A percentile compares a stretch with the other conserved stretches of the same genome.
These are phyloP conservation scores for Emmonsiellopsis sp. DNA, from an alignment of 2,329 filamentous ascomycete species.

Conservation along the genomic window DNA sequence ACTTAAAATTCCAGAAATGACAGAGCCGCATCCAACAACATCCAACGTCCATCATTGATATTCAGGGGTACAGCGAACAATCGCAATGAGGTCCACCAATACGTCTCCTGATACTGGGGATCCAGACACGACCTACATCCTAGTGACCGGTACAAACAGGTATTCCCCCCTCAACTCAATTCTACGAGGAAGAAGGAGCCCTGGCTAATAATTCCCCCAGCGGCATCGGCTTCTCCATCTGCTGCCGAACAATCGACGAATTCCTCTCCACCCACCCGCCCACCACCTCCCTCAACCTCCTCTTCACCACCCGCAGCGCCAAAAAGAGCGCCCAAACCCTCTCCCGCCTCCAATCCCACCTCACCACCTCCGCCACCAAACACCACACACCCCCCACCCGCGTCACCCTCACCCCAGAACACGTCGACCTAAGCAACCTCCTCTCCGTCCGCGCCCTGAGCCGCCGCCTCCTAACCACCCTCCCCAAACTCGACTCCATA, in stretches of 20 bases:
- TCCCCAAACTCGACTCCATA: constrained; percentile 67
- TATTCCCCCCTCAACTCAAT: constrained; percentile 29
- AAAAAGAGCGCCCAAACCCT: constrained; percentile 68
- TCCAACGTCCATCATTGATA: too few species aligned
- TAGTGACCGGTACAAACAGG: constrained; percentile 85
- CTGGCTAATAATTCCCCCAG: constrained; percentile 37
- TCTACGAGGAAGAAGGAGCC: not conserved
- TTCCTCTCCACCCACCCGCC: constrained; percentile 64
- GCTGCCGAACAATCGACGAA: constrained; percentile 78
- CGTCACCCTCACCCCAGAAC: constrained; percentile 47
- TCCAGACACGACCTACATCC: constrained; percentile 37
- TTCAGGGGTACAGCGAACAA: not conserved
- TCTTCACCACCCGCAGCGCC: constrained; percentile 71
- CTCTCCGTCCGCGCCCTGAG: constrained; percentile 47
- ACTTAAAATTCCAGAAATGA: not conserved
- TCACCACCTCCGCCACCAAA: constrained; percentile 38
- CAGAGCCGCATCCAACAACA: not conserved
- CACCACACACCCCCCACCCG: constrained; percentile 31
- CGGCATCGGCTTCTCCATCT: constrained; percentile 77
- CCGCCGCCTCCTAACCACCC: constrained; percentile 37
- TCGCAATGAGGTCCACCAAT: not conserved
- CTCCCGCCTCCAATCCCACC: constrained; percentile 52
- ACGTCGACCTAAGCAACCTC: constrained; percentile 49
- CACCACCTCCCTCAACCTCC: constrained; percentile 62
- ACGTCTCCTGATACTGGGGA: not conserved